Conservation (phyloP, 179 eudicot genomes). For the Pouteria campechiana region DNA sequence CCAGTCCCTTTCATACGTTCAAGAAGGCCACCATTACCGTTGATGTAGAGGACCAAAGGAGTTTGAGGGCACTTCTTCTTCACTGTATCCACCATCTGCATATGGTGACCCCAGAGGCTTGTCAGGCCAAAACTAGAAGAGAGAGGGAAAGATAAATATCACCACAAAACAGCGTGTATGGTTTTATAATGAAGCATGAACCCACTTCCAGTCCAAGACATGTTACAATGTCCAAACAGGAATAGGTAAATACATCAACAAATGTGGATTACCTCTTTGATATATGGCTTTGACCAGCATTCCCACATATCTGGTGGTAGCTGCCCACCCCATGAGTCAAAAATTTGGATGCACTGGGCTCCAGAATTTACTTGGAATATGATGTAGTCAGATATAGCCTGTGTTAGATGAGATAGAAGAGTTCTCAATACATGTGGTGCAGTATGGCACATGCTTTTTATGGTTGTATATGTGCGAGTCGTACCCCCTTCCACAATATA, state of each 20-base stretch:
- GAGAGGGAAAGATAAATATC: too few species aligned
- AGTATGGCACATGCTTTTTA: constrained; percentile 94
- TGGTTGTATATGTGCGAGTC: constrained; percentile 76
- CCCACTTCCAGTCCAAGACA: too few species aligned
- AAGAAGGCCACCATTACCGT: constrained; percentile 89
- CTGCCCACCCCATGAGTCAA: constrained; percentile 99
- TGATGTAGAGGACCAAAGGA: constrained; percentile 81
- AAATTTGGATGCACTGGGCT: constrained; percentile 95
- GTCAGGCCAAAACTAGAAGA: background rate
- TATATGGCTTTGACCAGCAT: constrained; percentile 90
- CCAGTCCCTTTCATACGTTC: constrained; percentile 90
- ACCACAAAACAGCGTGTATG: too few species aligned
- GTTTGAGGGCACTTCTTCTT: constrained; percentile 68
- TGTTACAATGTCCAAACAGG: background rate
- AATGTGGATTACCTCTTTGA: constrained; percentile 46
- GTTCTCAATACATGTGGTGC: constrained; percentile 60
- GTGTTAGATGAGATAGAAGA: constrained; percentile 69
- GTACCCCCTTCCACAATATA: constrained; percentile 97
- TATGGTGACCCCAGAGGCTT: background rate
- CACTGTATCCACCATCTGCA: constrained; percentile 65
- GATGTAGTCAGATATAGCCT: constrained; percentile 72
- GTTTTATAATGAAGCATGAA: too few species aligned
- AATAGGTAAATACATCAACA: too few species aligned
- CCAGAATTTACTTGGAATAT: constrained; percentile 83
- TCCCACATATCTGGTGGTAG: constrained; percentile 96